A percentile compares a stretch with the other conserved stretches of the same genome.
These are phyloP conservation scores for Capsella rubella DNA, from an alignment of 441 rosid genomes.

Conservation along the genomic window DNA sequence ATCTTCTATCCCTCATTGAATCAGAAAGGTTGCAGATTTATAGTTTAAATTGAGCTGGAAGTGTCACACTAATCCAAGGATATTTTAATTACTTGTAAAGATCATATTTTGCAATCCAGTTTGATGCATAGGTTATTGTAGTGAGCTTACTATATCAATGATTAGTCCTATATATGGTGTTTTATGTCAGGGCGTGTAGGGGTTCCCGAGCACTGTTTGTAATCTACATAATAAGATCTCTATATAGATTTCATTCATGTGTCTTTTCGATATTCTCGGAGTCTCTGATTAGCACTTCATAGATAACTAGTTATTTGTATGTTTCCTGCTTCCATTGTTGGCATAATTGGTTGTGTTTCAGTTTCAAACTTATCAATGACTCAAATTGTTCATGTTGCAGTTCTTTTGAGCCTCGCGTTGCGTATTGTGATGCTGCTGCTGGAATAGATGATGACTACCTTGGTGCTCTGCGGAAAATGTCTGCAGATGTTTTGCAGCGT, in stretches of 20 bases:
- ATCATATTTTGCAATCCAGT: slow-evolving; percentile 6
- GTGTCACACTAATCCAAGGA: slow-evolving; percentile 3
- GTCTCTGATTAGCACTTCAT: neutral
- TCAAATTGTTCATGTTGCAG: slow-evolving; percentile 48
- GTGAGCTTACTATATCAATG: neutral
- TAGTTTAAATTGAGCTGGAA: neutral
- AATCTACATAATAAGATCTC: slow-evolving; percentile 2
- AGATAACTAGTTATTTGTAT: neutral
- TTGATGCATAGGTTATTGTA: neutral
- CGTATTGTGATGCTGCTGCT: slow-evolving; percentile 89
- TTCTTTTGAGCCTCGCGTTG: slow-evolving; percentile 62
- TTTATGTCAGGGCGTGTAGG: neutral
- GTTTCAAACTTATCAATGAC: slow-evolving; percentile 31
- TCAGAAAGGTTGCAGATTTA: neutral
- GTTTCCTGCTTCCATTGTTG: neutral
- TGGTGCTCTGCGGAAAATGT: slow-evolving; percentile 53
- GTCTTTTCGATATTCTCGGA: neutral
- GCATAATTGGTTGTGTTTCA: neutral
- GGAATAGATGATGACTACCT: slow-evolving; percentile 62
- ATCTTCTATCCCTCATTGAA: neutral
- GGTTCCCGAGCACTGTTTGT: neutral
- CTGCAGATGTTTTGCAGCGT: slow-evolving; percentile 52
- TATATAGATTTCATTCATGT: neutral
- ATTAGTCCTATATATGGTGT: neutral
- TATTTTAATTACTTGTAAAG: slow-evolving; percentile 1